Percentiles rank a stretch among this genome's conserved stretches.
phyloP scores from a whole-genome alignment of 2,329 filamentous ascomycete genomes.

The Epichloe sibirici region DNA sequence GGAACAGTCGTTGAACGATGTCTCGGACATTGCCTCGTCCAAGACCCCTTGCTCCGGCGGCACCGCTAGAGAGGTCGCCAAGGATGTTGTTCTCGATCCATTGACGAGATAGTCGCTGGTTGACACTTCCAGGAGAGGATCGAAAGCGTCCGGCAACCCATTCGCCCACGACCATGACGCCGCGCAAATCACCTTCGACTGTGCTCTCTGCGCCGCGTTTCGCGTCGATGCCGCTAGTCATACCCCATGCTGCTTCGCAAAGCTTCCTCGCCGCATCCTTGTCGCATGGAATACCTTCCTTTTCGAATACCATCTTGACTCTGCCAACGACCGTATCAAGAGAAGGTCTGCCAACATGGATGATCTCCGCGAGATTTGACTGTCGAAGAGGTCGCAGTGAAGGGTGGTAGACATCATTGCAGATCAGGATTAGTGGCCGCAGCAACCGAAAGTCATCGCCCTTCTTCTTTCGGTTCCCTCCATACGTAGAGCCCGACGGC shows the following conservation, averaged over 20 bases:
- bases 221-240: constrained; percentile 58
- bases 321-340: constrained; percentile 75
- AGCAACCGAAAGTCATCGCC: constrained; percentile 79
- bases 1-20: constrained; percentile 66
- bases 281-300: constrained; percentile 80
- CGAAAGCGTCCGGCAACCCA: constrained; percentile 69
- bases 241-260: constrained; percentile 74
- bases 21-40: constrained; percentile 63
- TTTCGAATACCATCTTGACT: constrained; percentile 73
- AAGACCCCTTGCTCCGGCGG: constrained; percentile 57
- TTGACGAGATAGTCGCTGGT: constrained; percentile 49
- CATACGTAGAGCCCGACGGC: constrained; percentile 13
- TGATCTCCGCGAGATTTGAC: constrained; percentile 72
- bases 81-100: constrained; percentile 68
- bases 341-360: constrained; percentile 81
- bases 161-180: constrained; percentile 76
- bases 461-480: constrained; percentile 42
- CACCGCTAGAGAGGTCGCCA: constrained; percentile 55
- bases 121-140: constrained; percentile 28
- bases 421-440: constrained; percentile 83
- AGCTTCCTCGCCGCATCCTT: constrained; percentile 77
- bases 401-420: constrained; percentile 93
- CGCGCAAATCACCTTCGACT: constrained; percentile 63
- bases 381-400: constrained; percentile 79
- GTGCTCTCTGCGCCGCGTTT: constrained; percentile 55